Conservation (phyloP, 1,284 basidiomycete species). For the Meripilus lineatus region DNA sequence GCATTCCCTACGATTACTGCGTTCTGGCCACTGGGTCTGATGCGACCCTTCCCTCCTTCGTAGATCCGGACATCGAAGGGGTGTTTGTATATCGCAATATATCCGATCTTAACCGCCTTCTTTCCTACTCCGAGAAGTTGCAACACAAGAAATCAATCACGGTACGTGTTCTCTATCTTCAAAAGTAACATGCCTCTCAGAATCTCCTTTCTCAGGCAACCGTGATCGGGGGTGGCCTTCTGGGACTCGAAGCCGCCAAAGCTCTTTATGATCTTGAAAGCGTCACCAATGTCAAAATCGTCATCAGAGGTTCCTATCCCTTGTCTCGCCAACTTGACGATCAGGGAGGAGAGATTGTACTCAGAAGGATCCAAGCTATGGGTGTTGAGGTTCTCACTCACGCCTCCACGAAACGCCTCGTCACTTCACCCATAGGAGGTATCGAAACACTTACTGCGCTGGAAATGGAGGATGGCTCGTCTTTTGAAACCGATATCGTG, state of each 20-base stretch:
- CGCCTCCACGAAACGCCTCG: conserved; percentile 38
- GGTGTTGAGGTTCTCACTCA: conserved; percentile 59
- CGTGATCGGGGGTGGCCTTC: conserved; percentile 69
- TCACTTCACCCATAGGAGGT: conserved; percentile 32
- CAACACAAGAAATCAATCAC: conserved; percentile 37
- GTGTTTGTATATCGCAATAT: conserved; percentile 76
- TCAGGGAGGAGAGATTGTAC: conserved; percentile 66
- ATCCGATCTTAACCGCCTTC: conserved; percentile 57
- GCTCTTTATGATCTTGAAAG: conserved; percentile 59
- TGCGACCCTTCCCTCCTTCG: conserved; percentile 63
- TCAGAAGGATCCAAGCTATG: conserved; percentile 61
- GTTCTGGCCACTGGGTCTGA: conserved; percentile 72
- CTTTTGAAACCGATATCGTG: conserved; percentile 45
- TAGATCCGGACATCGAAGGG: conserved; percentile 42
- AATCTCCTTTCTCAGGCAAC: conserved; percentile 31
- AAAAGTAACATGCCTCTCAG: neutral
- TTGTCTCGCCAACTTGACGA: conserved; percentile 70
- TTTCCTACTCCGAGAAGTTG: conserved; percentile 52
- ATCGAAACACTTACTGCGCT: conserved; percentile 43
- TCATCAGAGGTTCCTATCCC: conserved; percentile 59
- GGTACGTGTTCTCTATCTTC: conserved; percentile 20
- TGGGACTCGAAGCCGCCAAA: conserved; percentile 74
- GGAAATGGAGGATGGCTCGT: conserved; percentile 39
- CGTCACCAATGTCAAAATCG: conserved; percentile 43
- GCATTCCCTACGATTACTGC: conserved; percentile 55